phyloP scores from a whole-genome alignment of 805 yeast species.

The Monosporozyma solicola region DNA sequence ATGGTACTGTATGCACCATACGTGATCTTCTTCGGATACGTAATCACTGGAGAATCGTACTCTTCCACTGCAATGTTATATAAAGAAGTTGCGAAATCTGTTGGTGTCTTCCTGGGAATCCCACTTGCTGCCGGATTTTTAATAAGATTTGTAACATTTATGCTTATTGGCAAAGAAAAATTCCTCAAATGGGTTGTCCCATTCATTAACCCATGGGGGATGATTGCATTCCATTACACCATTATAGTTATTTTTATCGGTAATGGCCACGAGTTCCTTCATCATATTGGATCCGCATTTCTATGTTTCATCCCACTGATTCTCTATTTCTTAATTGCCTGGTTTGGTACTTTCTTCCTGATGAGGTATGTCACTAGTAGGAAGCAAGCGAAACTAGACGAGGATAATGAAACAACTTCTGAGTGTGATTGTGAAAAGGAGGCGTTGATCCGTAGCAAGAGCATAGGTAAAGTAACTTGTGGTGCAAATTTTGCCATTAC shows the following conservation, averaged over 20 bases:
- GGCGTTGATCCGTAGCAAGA: constrained; percentile 10
- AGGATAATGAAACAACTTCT: constrained; percentile 11
- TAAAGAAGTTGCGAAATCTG: constrained; percentile 38
- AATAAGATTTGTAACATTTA: constrained; percentile 29
- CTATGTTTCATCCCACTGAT: constrained; percentile 43
- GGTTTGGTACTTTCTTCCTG: constrained; percentile 37
- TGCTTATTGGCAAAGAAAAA: constrained; percentile 24
- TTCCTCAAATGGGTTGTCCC: constrained; percentile 34
- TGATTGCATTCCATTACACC: constrained; percentile 44
- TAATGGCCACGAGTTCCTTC: constrained; percentile 40
- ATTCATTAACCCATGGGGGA: constrained; percentile 40
- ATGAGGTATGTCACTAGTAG: constrained; percentile 27
- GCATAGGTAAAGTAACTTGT: constrained; percentile 27
- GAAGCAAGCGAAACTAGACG: background rate
- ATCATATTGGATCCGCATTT: constrained; percentile 41
- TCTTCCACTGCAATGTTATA: constrained; percentile 20
- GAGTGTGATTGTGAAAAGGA: constrained; percentile 36
- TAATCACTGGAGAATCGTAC: constrained; percentile 26
- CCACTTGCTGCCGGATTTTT: constrained; percentile 41
- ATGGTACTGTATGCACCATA: constrained; percentile 46
- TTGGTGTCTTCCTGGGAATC: constrained; percentile 45
- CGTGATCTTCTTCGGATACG: constrained; percentile 39
- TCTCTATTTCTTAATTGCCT: constrained; percentile 39
- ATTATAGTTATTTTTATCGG: constrained; percentile 43
- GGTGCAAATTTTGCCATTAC: constrained; percentile 35